These are phyloP conservation scores for Aspergillus pseudoglaucus DNA, from an alignment of 2,329 filamentous ascomycete species.

Conservation along the genomic window DNA sequence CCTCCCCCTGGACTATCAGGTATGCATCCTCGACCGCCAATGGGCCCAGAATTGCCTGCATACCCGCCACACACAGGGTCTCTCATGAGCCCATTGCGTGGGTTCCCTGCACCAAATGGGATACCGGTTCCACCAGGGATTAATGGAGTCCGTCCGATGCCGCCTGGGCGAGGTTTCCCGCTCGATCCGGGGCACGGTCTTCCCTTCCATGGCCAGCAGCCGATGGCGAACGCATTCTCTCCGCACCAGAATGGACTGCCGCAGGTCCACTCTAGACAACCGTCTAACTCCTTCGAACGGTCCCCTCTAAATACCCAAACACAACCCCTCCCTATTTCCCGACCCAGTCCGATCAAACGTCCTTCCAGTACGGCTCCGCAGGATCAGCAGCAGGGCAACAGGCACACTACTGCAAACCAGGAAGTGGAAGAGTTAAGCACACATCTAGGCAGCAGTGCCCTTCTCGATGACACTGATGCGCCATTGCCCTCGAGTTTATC, in stretches of 20 bases:
- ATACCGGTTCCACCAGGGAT: slow-evolving; percentile 55
- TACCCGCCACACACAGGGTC: slow-evolving; percentile 48
- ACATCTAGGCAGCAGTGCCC: slow-evolving; percentile 82
- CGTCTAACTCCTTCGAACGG: slow-evolving; percentile 58
- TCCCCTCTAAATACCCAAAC: slow-evolving; percentile 53
- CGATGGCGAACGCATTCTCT: slow-evolving; percentile 32
- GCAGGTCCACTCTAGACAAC: slow-evolving; percentile 65
- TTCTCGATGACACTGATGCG: slow-evolving; percentile 70
- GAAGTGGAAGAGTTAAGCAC: slow-evolving; percentile 67
- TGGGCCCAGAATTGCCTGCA: slow-evolving; percentile 49
- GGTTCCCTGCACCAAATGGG: slow-evolving; percentile 45
- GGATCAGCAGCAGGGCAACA: slow-evolving; percentile 38
- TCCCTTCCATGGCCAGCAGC: slow-evolving; percentile 37
- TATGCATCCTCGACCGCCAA: slow-evolving; percentile 47
- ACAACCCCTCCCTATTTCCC: slow-evolving; percentile 65
- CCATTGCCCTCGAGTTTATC: slow-evolving; percentile 48
- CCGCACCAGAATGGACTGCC: slow-evolving; percentile 35
- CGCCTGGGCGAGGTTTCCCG: slow-evolving; percentile 50
- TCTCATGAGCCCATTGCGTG: slow-evolving; percentile 50
- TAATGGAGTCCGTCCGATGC: slow-evolving; percentile 54
- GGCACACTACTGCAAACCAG: slow-evolving; percentile 38
- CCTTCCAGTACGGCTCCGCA: slow-evolving; percentile 65
- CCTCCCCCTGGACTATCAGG: slow-evolving; percentile 47
- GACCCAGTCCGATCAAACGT: slow-evolving; percentile 80
- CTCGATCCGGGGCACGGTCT: slow-evolving; percentile 42